Percentiles rank a stretch among this genome's conserved stretches.
Conservation (phyloP, 176 grass and related monocot species). For the Ampelocalamus luodianensis region DNA sequence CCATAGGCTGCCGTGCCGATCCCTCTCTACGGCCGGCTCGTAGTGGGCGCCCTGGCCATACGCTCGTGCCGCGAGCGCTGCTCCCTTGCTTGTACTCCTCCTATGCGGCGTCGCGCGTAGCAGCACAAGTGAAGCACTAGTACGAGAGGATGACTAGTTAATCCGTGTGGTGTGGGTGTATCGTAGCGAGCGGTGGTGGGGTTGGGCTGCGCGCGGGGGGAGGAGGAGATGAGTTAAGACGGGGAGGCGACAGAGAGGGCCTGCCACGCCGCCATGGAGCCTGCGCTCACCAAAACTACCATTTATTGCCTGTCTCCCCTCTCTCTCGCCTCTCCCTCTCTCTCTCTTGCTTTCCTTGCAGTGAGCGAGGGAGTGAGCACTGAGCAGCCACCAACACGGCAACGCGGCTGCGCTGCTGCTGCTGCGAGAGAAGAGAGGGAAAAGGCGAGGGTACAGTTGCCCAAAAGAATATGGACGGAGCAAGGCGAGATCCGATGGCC, state of each 20-base stretch:
- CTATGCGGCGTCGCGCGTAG: not conserved
- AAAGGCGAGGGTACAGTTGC: conserved; percentile 15
- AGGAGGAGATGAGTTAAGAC: conserved; percentile 51
- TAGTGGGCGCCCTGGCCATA: conserved; percentile 8
- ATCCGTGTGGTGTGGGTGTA: conserved; percentile 9
- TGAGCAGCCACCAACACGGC: conserved; percentile 20
- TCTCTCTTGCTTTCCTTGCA: not conserved
- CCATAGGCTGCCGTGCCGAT: conserved; percentile 59
- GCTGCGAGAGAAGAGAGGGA: conserved; percentile 10
- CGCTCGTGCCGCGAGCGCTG: not conserved
- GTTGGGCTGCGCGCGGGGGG: not conserved
- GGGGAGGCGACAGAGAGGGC: conserved; percentile 73
- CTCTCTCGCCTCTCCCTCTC: conserved; percentile 4
- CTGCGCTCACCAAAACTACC: conserved; percentile 70
- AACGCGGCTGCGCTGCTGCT: conserved; percentile 31
- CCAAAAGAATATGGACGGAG: conserved; percentile 35
- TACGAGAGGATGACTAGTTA: conserved; percentile 7
- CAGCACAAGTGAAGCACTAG: not conserved
- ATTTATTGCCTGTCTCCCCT: conserved; percentile 67
- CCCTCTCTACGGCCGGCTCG: not conserved
- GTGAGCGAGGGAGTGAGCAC: not conserved
- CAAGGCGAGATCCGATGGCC: conserved; percentile 2
- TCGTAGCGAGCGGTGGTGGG: too few species aligned
- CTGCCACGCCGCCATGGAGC: conserved; percentile 97
- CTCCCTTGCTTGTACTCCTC: not conserved